Conservation (phyloP, 164 flowering plant species). For the Vitis riparia region DNA sequence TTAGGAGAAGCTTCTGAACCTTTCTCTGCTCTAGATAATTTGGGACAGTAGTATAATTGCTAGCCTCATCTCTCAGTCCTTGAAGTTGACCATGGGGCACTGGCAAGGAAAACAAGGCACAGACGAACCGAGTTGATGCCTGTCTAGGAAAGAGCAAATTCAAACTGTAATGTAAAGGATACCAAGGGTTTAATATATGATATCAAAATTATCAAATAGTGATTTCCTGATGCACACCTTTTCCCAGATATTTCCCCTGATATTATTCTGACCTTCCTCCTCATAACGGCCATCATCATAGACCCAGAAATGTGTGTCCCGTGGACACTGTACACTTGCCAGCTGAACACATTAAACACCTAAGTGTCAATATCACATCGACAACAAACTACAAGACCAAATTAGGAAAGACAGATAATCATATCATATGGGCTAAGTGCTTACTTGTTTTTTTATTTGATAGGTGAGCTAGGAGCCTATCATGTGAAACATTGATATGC, state of each 20-base stretch:
- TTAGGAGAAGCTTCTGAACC: slow-evolving; percentile 76
- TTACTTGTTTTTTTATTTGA: neutral
- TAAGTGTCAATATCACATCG: neutral
- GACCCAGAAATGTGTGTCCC: slow-evolving; percentile 98
- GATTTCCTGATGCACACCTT: slow-evolving; percentile 51
- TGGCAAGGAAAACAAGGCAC: slow-evolving; percentile 76
- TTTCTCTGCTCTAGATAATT: slow-evolving; percentile 66
- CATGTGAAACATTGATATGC: neutral
- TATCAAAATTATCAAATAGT: neutral
- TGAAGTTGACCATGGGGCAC: slow-evolving; percentile 67
- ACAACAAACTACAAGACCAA: neutral
- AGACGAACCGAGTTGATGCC: slow-evolving; percentile 75
- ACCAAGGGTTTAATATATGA: neutral
- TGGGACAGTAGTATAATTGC: slow-evolving; percentile 64
- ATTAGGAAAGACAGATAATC: neutral
- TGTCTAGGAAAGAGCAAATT: slow-evolving; percentile 38
- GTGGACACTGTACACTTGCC: slow-evolving; percentile 96
- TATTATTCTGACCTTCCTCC: slow-evolving; percentile 98
- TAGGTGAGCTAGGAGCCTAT: neutral
- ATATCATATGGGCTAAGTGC: too few species aligned
- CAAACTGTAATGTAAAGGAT: slow-evolving; percentile 3
- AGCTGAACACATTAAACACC: slow-evolving; percentile 43
- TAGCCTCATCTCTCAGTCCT: slow-evolving; percentile 51
- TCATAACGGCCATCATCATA: slow-evolving; percentile 98
- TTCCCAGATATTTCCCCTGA: slow-evolving; percentile 94